Conservation (phyloP, 2,329 filamentous ascomycete species). For the Fusarium camptoceras region DNA sequence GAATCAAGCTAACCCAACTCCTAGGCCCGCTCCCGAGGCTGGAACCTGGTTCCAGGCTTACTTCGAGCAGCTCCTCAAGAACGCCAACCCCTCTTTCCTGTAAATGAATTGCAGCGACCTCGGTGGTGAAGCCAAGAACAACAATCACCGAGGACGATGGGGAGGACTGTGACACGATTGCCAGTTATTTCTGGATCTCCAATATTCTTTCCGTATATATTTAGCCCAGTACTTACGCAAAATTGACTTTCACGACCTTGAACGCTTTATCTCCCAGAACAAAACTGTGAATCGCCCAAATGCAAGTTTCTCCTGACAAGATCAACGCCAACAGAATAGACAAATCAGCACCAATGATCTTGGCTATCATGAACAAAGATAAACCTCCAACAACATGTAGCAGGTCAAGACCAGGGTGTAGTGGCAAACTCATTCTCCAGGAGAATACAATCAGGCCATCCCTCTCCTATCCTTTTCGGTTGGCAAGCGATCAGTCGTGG, state of each 20-base stretch:
- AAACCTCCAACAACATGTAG: background rate
- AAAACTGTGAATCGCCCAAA: background rate
- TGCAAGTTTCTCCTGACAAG: background rate
- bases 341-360: background rate
- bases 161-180: background rate
- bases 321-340: background rate
- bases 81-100: constrained; percentile 65
- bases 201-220: constrained; percentile 7
- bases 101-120: background rate
- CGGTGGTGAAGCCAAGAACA: background rate
- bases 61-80: constrained; percentile 67
- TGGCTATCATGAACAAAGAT: background rate
- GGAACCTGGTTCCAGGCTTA: constrained; percentile 75
- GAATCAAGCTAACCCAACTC: constrained; percentile 43
- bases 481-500: background rate
- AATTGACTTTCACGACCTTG: background rate
- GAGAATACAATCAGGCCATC: background rate
- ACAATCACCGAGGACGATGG: background rate
- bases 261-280: background rate
- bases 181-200: background rate
- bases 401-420: too few relatives aligned
- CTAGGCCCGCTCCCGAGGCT: constrained; percentile 74
- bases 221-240: background rate
- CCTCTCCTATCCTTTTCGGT: background rate
- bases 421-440: background rate